Evolutionary conservation across 805 yeast genomes (phyloP), one percentile per base, ranked within the genome.

Genomic region (Schwanniomyces vanrijiae): DNA sequence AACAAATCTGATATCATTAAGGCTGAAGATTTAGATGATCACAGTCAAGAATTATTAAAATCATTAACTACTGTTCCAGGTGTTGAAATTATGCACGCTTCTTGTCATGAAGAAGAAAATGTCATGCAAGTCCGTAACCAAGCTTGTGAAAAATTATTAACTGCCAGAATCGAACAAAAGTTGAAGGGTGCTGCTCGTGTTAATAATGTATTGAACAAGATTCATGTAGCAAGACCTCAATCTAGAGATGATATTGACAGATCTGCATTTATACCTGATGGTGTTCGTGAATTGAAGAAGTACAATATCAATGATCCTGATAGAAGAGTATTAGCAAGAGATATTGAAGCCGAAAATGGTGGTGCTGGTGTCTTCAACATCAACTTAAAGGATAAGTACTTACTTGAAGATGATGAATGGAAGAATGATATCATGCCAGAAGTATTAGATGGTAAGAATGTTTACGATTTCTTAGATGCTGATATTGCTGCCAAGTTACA

Each of bases 291-390:
- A 13, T 58, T 82, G 59, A 77, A 73, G 62, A 87, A 85, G 68
- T 90, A 86, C 64, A 94, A 89, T 68, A 66, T 77, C 19, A 78
- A 78, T 55, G 97, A 90, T 69, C 94, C 96, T 54, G 78, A 86
- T 62, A 83, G 96, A 68, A 81, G 90, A 64, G 77, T 61, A 55
- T 79, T 94, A 60, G 90, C 96, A 34, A 81, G 89, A 62, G 98
- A 94, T 64, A 76, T 90, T 52, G 99, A 94, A 74, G 86, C 80
- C 42, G 97, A 87, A 66, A 89, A 94, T 61, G 99, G 99, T 65
- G 99, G 99, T 65, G 97, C 99, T 38, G 99, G 99, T 78, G 99
- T 94, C 29, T 94, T 74, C 78, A 94, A 90, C 74, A 82, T 94
- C 64, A 90, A 94, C 74, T 77, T 94, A 73, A 89, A 90, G 67